A percentile compares a stretch with the other conserved stretches of the same genome.
Conservation (phyloP, 257 asterid genomes). For the Mentha longifolia region DNA sequence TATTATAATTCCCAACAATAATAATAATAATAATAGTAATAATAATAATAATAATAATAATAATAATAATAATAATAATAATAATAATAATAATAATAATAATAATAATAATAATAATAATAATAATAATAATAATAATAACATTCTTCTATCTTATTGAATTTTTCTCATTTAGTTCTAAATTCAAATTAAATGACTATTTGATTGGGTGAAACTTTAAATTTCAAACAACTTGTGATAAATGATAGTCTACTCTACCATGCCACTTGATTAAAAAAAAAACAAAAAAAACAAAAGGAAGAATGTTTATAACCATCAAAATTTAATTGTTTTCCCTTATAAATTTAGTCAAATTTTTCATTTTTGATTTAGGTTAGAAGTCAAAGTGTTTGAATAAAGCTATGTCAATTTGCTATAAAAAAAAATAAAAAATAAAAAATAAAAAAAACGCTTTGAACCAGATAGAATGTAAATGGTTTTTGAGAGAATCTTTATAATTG, state of each 20-base stretch:
- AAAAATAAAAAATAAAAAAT: too few relatives aligned
- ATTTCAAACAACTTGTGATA: constrained; percentile 21
- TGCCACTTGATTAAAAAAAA: constrained; percentile 32
- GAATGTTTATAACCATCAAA: background rate
- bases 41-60: too few relatives aligned
- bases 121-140: too few relatives aligned
- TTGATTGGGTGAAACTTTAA: constrained; percentile 1
- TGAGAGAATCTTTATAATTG: background rate
- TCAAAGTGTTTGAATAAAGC: constrained; percentile 17
- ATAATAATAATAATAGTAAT: too few relatives aligned
- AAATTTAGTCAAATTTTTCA: background rate
- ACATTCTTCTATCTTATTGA: too few relatives aligned
- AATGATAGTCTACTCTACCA: constrained; percentile 2
- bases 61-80: too few relatives aligned
- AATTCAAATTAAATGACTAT: background rate
- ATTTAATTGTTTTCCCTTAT: background rate
- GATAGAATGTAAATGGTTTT: background rate
- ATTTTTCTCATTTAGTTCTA: background rate
- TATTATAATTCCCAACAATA: too few relatives aligned
- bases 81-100: too few relatives aligned
- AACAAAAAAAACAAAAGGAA: too few relatives aligned
- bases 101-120: too few relatives aligned
- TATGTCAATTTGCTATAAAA: background rate
- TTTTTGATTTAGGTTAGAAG: constrained; percentile 10
- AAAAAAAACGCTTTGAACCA: background rate